These are phyloP conservation scores for Ceraceosorus guamensis DNA, from an alignment of 1,284 basidiomycete genomes.

Conservation along the genomic window DNA sequence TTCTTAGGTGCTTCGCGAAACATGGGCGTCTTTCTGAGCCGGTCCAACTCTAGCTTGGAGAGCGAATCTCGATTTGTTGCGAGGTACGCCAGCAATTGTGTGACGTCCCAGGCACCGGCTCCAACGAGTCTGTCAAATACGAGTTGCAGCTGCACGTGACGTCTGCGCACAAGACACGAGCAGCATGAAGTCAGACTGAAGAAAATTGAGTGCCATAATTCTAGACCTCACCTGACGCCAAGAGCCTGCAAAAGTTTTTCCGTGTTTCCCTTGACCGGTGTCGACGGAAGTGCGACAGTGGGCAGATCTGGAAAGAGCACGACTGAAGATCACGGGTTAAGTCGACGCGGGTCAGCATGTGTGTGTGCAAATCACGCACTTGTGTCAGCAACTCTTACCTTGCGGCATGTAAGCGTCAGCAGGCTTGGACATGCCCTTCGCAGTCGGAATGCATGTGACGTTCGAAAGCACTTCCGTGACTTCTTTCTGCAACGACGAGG, in stretches of 20 bases:
- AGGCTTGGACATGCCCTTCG: slow-evolving; percentile 66
- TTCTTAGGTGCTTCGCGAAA: background rate
- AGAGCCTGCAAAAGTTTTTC: slow-evolving; percentile 71
- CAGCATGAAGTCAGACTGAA: no score
- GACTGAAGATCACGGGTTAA: slow-evolving; percentile 48
- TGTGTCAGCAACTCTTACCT: background rate
- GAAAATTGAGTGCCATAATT: no score
- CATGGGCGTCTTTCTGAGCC: slow-evolving; percentile 67
- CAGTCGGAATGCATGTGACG: slow-evolving; percentile 75
- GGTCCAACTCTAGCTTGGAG: slow-evolving; percentile 62
- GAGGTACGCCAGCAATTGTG: slow-evolving; percentile 54
- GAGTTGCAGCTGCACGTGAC: slow-evolving; percentile 64
- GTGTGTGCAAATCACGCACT: no score
- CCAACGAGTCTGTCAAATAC: slow-evolving; percentile 51
- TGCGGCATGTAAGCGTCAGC: slow-evolving; percentile 78
- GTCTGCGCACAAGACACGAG: slow-evolving; percentile 31
- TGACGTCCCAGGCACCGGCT: slow-evolving; percentile 50
- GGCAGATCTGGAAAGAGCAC: slow-evolving; percentile 76
- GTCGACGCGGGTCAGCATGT: no score
- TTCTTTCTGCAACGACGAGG: slow-evolving; percentile 58
- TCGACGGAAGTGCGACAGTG: slow-evolving; percentile 67
- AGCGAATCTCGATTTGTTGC: slow-evolving; percentile 74
- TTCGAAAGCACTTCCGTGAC: slow-evolving; percentile 59
- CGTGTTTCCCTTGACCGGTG: slow-evolving; percentile 62
- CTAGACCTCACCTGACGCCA: slow-evolving; percentile 59